Conservation (phyloP, 257 asterid genomes). For the Asclepias syriaca region DNA sequence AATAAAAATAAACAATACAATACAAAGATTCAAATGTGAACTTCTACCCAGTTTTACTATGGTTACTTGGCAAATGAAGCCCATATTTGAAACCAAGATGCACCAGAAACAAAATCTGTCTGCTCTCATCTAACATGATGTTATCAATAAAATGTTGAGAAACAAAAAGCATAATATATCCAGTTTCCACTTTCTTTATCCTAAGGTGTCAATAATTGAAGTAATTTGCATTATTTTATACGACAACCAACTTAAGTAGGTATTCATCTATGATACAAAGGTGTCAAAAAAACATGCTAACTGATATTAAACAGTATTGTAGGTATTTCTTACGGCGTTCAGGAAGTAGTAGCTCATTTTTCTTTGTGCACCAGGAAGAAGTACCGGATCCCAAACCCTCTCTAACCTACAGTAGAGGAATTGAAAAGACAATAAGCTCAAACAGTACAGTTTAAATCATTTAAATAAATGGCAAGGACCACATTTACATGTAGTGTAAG, state of each 20-base stretch:
- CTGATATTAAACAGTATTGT: neutral
- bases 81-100: neutral
- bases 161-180: neutral
- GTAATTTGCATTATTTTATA: neutral
- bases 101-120: neutral
- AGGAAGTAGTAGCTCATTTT: constrained; percentile 73
- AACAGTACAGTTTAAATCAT: neutral
- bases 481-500: constrained; percentile 74
- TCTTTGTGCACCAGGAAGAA: constrained; percentile 72
- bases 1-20: neutral
- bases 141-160: neutral
- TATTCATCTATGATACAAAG: neutral
- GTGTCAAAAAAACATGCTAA: neutral
- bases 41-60: neutral
- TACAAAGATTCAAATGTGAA: neutral
- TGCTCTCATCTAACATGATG: neutral
- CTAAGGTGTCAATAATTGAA: neutral
- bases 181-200: neutral
- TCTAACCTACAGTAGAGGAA: constrained; percentile 52
- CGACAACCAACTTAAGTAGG: neutral
- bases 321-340: constrained; percentile 63
- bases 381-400: constrained; percentile 87
- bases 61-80: neutral
- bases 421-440: constrained; percentile 8
- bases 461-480: neutral